Conservation (phyloP, 2,329 filamentous ascomycete species). For the Cercospora sp. region DNA sequence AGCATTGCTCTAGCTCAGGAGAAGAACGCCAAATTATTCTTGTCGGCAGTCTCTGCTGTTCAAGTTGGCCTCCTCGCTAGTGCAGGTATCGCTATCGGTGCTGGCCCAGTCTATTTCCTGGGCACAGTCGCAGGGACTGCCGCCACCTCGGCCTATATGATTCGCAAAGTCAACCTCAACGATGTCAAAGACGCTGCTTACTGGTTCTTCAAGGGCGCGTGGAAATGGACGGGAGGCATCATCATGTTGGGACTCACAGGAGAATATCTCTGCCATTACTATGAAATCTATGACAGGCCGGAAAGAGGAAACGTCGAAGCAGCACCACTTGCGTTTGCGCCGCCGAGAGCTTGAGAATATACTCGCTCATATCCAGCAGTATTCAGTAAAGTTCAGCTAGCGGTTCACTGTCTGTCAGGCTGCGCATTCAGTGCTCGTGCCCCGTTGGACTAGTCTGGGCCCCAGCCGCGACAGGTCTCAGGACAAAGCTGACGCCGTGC, state of each 20-base stretch:
- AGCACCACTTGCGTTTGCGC: not conserved
- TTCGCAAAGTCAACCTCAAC: conserved; percentile 59
- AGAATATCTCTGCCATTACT: conserved; percentile 50
- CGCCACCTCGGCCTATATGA: conserved; percentile 59
- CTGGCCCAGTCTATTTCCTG: conserved; percentile 60
- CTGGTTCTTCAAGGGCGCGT: conserved; percentile 65
- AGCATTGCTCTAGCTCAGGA: conserved; percentile 81
- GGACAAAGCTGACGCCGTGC: not conserved
- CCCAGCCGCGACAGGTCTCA: not conserved
- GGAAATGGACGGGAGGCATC: conserved; percentile 59
- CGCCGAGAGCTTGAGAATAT: conserved; percentile 2
- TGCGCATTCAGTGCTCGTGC: not conserved
- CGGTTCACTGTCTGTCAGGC: not conserved
- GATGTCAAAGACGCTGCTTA: conserved; percentile 62
- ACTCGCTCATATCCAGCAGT: not conserved
- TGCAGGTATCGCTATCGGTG: conserved; percentile 64
- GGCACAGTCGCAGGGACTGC: conserved; percentile 60
- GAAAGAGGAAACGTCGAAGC: not conserved
- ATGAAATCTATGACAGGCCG: conserved; percentile 16
- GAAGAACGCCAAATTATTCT: conserved; percentile 71
- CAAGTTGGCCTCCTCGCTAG: conserved; percentile 71
- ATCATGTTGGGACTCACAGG: conserved; percentile 57
- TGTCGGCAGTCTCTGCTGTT: conserved; percentile 67
- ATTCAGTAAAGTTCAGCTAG: not conserved
- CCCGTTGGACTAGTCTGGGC: not conserved